Evolutionary conservation across 345 rosid species (phyloP).

Genomic region (Capsella bursapastoris): DNA sequence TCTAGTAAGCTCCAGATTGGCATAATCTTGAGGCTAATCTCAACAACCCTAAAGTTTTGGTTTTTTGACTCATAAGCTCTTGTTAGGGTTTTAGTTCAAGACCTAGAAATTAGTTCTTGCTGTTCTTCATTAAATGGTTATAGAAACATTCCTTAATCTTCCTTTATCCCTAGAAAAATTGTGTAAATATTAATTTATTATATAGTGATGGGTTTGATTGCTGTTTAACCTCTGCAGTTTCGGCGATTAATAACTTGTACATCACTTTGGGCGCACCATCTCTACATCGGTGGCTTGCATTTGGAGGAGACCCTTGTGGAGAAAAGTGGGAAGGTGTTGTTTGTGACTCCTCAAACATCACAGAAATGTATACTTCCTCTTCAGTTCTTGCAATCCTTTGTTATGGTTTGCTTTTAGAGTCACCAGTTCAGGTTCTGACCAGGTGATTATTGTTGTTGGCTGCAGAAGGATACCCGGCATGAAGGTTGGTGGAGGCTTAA

Average conservation of each 20-base stretch:
- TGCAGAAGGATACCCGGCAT: constrained; percentile 68
- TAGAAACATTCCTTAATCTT: background rate
- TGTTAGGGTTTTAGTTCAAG: constrained; percentile 39
- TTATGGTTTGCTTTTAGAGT: constrained; percentile 35
- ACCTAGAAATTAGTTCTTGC: background rate
- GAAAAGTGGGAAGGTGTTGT: constrained; percentile 86
- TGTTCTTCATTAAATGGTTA: background rate
- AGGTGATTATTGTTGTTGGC: constrained; percentile 38
- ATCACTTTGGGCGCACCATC: constrained; percentile 68
- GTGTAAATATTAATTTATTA: background rate
- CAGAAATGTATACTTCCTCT: constrained; percentile 58
- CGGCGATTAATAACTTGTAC: constrained; percentile 72
- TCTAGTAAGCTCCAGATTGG: constrained; percentile 9
- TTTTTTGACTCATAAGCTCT: constrained; percentile 17
- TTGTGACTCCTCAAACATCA: constrained; percentile 79
- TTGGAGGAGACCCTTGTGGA: constrained; percentile 96
- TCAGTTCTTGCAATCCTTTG: constrained; percentile 18
- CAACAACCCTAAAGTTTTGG: constrained; percentile 21
- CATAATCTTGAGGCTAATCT: constrained; percentile 12
- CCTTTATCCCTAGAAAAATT: background rate
- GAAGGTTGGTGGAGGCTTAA: constrained; percentile 72
- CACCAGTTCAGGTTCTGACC: constrained; percentile 26
- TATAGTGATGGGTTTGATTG: constrained; percentile 13
- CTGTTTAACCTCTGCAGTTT: constrained; percentile 51
- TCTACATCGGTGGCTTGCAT: constrained; percentile 64